Percentiles rank a stretch among this genome's conserved stretches.
Conservation (phyloP, 2,329 filamentous ascomycete species). For the Trichoderma citrinoviride region DNA sequence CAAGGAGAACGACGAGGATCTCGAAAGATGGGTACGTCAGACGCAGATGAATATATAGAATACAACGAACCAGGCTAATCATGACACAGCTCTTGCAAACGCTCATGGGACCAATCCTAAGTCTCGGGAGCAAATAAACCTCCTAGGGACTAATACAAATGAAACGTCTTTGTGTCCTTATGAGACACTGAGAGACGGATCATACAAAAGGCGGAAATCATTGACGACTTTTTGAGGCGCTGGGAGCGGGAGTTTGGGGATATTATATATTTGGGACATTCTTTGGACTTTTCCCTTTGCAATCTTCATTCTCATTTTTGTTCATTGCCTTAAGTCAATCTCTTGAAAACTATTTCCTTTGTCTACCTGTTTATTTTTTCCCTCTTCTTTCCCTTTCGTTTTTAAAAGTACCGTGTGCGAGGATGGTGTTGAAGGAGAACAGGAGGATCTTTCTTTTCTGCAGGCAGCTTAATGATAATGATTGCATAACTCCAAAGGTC, state of each 20-base stretch:
- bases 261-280: neutral
- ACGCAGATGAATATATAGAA: no score
- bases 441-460: no score
- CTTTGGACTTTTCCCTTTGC: neutral
- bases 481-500: no score
- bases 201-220: neutral
- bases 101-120: neutral
- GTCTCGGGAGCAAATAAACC: neutral
- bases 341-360: no score
- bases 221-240: neutral
- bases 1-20: conserved; percentile 3
- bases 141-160: neutral
- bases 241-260: neutral
- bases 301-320: no score
- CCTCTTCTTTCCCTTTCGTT: no score
- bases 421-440: no score
- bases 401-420: no score
- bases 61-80: neutral
- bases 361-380: no score
- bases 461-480: no score
- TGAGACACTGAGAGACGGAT: neutral
- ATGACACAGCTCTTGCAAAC: neutral
- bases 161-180: neutral
- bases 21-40: conserved; percentile 20
- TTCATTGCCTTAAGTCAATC: no score